A percentile compares a stretch with the other conserved stretches of the same genome.
Conservation (phyloP, 176 grass and related monocot genomes). For the Leersia perrieri region DNA sequence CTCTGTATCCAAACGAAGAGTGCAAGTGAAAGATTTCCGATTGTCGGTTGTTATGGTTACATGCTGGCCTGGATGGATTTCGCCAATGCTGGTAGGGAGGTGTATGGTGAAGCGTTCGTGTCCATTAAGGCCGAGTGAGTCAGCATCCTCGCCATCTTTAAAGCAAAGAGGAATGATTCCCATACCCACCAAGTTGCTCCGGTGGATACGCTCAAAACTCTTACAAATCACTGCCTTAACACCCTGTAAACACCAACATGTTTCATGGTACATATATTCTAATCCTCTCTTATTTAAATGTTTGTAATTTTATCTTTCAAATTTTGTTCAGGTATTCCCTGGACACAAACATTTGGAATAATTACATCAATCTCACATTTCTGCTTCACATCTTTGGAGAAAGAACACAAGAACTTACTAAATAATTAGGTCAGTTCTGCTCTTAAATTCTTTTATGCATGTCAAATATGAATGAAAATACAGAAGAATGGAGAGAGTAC, state of each 20-base stretch:
- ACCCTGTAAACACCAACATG: conserved; percentile 45
- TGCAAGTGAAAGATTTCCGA: conserved; percentile 77
- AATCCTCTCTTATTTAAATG: no score
- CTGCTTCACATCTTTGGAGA: no score
- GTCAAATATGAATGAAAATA: no score
- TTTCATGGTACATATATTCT: no score
- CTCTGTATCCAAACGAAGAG: conserved; percentile 77
- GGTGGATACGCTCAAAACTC: conserved; percentile 97
- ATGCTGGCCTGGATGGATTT: conserved; percentile 90
- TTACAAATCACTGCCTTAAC: conserved; percentile 91
- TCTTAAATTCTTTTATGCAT: no score
- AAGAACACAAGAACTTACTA: no score
- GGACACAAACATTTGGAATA: no score
- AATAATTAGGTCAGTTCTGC: no score
- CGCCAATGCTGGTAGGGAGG: conserved; percentile 59
- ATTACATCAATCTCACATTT: no score
- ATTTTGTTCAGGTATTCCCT: no score
- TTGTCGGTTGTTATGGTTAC: conserved; percentile 55
- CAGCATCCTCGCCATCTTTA: conserved; percentile 82
- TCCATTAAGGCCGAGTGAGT: conserved; percentile 82
- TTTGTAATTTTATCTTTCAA: no score
- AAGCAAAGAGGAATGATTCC: conserved; percentile 92
- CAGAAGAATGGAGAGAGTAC: no score
- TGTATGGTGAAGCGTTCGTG: conserved; percentile 74
- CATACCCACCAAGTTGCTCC: conserved; percentile 98